Evolutionary conservation across 768 basidiomycete genomes (phyloP).

Genomic region (Pisolithus orientalis): DNA sequence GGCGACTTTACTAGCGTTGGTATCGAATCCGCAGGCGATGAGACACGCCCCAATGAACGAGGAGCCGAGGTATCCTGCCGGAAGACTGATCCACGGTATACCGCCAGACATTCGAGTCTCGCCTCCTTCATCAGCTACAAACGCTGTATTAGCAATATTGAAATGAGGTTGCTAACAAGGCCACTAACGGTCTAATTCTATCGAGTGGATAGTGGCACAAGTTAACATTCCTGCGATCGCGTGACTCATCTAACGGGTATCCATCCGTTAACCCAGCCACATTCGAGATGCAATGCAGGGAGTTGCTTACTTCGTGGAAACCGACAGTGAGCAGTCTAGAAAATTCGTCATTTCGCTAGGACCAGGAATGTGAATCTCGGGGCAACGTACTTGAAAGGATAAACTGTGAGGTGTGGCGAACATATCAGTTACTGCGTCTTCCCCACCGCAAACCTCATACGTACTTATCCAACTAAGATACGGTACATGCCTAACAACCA

Average conservation of each 20-base stretch:
- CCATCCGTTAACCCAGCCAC: not conserved
- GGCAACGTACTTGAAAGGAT: constrained; percentile 84
- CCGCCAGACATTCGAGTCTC: constrained; percentile 85
- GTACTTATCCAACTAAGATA: constrained; percentile 66
- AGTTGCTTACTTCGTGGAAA: constrained; percentile 65
- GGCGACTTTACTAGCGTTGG: constrained; percentile 83
- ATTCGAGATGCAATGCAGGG: constrained; percentile 3
- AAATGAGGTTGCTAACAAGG: not conserved
- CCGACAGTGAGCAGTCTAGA: constrained; percentile 75
- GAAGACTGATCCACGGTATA: constrained; percentile 72
- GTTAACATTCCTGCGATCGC: constrained; percentile 75
- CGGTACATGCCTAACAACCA: constrained; percentile 63
- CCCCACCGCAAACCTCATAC: constrained; percentile 22
- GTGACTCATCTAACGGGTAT: constrained; percentile 67
- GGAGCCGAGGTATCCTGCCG: constrained; percentile 82
- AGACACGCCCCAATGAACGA: constrained; percentile 82
- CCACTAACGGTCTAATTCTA: constrained; percentile 78
- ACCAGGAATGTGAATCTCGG: not conserved
- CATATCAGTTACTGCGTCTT: constrained; percentile 1
- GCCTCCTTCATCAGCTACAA: constrained; percentile 79
- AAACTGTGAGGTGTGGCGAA: constrained; percentile 44
- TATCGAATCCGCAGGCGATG: constrained; percentile 86
- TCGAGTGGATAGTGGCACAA: constrained; percentile 79
- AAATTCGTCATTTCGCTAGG: constrained; percentile 12
- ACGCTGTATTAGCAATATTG: constrained; percentile 3